These are phyloP conservation scores for Seminavis robusta DNA, from an alignment of 108 stramenopile species.

Conservation along the genomic window DNA sequence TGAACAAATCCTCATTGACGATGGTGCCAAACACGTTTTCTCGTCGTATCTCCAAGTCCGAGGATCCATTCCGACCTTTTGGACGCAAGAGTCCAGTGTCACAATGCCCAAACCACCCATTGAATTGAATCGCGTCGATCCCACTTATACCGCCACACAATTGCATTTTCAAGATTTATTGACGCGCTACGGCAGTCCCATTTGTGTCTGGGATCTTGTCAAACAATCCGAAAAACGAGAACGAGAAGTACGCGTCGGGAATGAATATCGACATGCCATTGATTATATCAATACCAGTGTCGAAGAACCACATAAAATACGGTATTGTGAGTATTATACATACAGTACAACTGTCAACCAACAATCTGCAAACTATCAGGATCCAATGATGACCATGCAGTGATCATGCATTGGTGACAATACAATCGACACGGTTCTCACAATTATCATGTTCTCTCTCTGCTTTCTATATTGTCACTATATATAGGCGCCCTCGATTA, in stretches of 20 bases:
- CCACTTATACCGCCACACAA: conserved; percentile 90
- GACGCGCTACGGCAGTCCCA: conserved; percentile 88
- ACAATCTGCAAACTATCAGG: too few species aligned
- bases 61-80: conserved; percentile 95
- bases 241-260: conserved; percentile 92
- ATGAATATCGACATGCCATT: conserved; percentile 91
- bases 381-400: too few species aligned
- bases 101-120: conserved; percentile 98
- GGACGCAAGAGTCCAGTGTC: conserved; percentile 94
- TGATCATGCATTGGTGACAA: too few species aligned
- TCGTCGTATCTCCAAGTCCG: conserved; percentile 92
- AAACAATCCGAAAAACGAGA: conserved; percentile 93
- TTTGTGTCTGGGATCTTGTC: conserved; percentile 93
- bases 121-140: conserved; percentile 90
- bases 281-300: conserved; percentile 95
- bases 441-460: not conserved
- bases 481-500: conserved; percentile 76
- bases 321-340: conserved; percentile 64
- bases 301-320: conserved; percentile 76
- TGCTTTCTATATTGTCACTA: conserved; percentile 46
- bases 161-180: conserved; percentile 93
- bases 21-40: conserved; percentile 73
- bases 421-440: conserved; percentile 5
- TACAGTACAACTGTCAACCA: too few species aligned
- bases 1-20: conserved; percentile 94